These are phyloP conservation scores for Aeminium ludgeri DNA, from an alignment of 495 filamentous ascomycete species.

Conservation along the genomic window DNA sequence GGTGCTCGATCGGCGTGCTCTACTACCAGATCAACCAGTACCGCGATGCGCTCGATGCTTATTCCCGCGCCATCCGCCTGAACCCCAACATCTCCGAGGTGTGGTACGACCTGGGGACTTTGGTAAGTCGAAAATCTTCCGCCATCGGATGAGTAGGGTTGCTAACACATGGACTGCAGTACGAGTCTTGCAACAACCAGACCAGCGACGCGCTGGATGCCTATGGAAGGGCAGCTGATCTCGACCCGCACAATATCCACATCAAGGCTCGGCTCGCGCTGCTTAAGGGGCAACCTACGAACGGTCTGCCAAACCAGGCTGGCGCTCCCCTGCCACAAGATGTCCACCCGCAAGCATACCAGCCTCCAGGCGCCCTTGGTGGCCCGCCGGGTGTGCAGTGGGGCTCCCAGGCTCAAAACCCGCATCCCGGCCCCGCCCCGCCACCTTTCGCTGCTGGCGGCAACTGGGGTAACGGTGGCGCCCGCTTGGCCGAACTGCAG, in stretches of 20 bases:
- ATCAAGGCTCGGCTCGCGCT: slow-evolving; percentile 91
- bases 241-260: slow-evolving; percentile 83
- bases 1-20: slow-evolving; percentile 97
- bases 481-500: slow-evolving; percentile 53
- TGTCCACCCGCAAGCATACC: slow-evolving; percentile 42
- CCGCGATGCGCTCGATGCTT: slow-evolving; percentile 93
- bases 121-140: slow-evolving; percentile 46
- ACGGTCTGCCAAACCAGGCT: slow-evolving; percentile 46
- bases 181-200: slow-evolving; percentile 98
- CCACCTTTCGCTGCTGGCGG: slow-evolving; percentile 28
- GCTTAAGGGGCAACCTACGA: slow-evolving; percentile 59
- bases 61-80: slow-evolving; percentile 90
- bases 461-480: slow-evolving; percentile 50
- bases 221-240: slow-evolving; percentile 83
- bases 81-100: slow-evolving; percentile 99
- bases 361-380: slow-evolving; percentile 27
- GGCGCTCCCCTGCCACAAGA: slow-evolving; percentile 61
- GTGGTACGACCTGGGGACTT: slow-evolving; percentile 94
- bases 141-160: slow-evolving; percentile 14
- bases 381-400: slow-evolving; percentile 69
- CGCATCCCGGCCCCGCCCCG: slow-evolving; percentile 34
- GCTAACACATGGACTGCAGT: slow-evolving; percentile 38
- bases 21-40: slow-evolving; percentile 99
- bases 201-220: slow-evolving; percentile 91
- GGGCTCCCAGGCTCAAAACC: slow-evolving; percentile 38